phyloP scores from a whole-genome alignment of 2,329 filamentous ascomycete genomes.

The Atkinsonella hypoxylon region DNA sequence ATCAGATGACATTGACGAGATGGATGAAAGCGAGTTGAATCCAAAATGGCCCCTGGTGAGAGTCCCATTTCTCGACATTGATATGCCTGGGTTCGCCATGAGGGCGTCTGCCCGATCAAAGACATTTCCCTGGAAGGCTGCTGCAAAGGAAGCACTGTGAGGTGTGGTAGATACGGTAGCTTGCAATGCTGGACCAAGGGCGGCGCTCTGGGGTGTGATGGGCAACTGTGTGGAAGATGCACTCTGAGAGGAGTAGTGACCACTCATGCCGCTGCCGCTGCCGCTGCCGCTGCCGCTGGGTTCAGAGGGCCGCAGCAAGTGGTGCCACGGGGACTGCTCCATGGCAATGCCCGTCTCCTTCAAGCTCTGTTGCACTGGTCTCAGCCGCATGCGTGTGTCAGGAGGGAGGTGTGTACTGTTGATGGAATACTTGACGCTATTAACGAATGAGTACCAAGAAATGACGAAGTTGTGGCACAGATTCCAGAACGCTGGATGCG shows the following conservation, averaged over 20 bases:
- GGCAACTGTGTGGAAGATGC: slow-evolving; percentile 34
- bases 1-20: slow-evolving; percentile 30
- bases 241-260: slow-evolving; percentile 13
- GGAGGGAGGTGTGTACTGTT: slow-evolving; percentile 41
- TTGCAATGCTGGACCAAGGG: slow-evolving; percentile 79
- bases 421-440: slow-evolving; percentile 43
- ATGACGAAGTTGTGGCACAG: slow-evolving; percentile 65
- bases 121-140: slow-evolving; percentile 44
- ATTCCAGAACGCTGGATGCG: slow-evolving; percentile 49
- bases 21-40: slow-evolving; percentile 27
- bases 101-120: slow-evolving; percentile 48
- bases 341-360: slow-evolving; percentile 71
- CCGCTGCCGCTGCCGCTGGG: slow-evolving; percentile 11
- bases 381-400: slow-evolving; percentile 62
- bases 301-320: slow-evolving; percentile 21
- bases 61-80: slow-evolving; percentile 40
- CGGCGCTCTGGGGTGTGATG: slow-evolving; percentile 81
- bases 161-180: slow-evolving; percentile 72
- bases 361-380: slow-evolving; percentile 70
- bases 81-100: slow-evolving; percentile 44
- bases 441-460: slow-evolving; percentile 56
- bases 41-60: slow-evolving; percentile 30
- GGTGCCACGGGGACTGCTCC: slow-evolving; percentile 44
- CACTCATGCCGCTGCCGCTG: slow-evolving; percentile 11
- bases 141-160: slow-evolving; percentile 42